Conservation (phyloP, 176 grass and related monocot genomes). For the Lolium perenne region DNA sequence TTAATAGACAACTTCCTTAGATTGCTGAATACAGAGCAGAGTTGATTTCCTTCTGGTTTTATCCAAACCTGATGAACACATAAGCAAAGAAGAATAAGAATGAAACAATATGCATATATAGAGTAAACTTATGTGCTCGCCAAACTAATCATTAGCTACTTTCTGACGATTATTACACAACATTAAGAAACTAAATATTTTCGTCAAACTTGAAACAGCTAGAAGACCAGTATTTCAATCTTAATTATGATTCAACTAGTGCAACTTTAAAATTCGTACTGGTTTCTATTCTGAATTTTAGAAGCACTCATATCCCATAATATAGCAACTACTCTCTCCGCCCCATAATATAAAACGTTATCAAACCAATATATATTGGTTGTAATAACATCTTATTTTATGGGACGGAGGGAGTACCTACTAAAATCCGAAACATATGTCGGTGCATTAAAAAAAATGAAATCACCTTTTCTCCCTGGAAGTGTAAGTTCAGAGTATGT, state of each 20-base stretch:
- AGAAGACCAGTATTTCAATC: neutral
- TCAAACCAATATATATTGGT: too few relatives aligned
- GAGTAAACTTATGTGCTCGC: neutral
- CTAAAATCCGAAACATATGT: neutral
- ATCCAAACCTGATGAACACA: slow-evolving; percentile 34
- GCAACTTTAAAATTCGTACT: too few relatives aligned
- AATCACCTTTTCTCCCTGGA: slow-evolving; percentile 29
- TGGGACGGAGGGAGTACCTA: neutral
- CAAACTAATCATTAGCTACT: neutral
- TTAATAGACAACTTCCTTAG: neutral
- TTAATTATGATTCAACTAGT: too few relatives aligned
- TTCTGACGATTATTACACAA: neutral
- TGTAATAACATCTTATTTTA: too few relatives aligned
- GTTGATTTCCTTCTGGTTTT: slow-evolving; percentile 28
- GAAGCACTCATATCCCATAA: too few relatives aligned
- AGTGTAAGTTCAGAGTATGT: neutral
- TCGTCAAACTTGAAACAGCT: neutral
- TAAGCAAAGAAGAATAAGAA: too few relatives aligned
- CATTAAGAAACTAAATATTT: neutral
- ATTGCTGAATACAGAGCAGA: neutral
- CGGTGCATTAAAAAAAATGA: neutral
- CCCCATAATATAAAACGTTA: too few relatives aligned
- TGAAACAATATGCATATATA: neutral
- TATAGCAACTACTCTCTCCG: too few relatives aligned
- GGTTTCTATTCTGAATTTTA: too few relatives aligned